Base-by-base conservation (phyloP, 2,329 filamentous ascomycete species). In the Penicillium hordei region DNA sequence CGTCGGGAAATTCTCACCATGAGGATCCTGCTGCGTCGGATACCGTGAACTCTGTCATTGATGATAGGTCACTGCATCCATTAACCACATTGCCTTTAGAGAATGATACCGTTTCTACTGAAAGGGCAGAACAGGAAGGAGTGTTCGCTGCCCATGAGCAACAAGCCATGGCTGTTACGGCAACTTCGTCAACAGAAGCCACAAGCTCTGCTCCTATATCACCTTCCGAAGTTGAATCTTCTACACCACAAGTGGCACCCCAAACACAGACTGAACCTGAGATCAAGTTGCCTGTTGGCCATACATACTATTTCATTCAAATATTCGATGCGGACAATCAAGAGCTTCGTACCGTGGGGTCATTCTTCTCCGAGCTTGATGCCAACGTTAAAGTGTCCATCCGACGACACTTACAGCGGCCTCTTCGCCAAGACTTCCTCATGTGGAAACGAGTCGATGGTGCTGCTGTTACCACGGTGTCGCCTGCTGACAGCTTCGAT, bases 271-370 rank as follows among this genome's bases (percentile, higher is more conserved):
- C 52, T 13, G 65, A 66, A 51, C 54, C 63, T 2, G 65, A 67
- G 31, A 57, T 67, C 4, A 50, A 60, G 1, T 50, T 69, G 15
- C 72, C 72, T 4, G 67, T 73, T 25, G 70, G 69, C 5, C 75
- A 78, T 54, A 68, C 75, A 15, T 80, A 79, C 55, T 79, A 78
- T 59, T 79, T 81, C 60, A 69, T 85, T 44, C 81, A 85, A 58
- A 63, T 81, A 6, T 83, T 81, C 61, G 81, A 85, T 57, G 74
- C 79, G 15, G 78, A 82, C 27, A 73, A 72, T 10, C 79, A 81
- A 60, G 71, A 65, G 0, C 66, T 81, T 17, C 69, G 65, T 8
- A 75, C 74, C 3, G 66, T 76, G 13, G 75, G 75, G 29, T 75
- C 72, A 15, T 78, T 78, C 65, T 75, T 79, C 51, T 77, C 74